Evolutionary conservation across 1,284 basidiomycete genomes (phyloP), one percentile per base, ranked within the genome.

Genomic region (Phellinidium pouzarii): DNA sequence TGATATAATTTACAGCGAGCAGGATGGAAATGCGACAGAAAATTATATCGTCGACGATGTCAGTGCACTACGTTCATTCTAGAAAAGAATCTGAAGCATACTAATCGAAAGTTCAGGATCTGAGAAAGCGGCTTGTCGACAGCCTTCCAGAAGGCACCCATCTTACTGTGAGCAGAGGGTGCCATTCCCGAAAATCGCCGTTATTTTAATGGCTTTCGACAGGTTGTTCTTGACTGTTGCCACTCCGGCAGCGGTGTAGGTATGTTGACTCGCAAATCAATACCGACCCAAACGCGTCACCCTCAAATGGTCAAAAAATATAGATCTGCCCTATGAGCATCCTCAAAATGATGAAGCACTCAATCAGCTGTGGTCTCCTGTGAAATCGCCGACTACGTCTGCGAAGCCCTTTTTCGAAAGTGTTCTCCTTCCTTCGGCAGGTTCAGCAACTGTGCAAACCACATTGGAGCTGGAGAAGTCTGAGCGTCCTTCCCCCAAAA

Each of bases 221-320:
- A 58, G 56, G 44, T 54, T 17, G 49, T 58, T 29, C 38, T 56
- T 11, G 57, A 58, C 42, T 50, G 49, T 20, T 58, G 57, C 47
- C 57, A 58, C 46, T 58, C 57, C 22, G 57, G 55, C n/a, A 49
- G 55, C 38, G 48, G 52, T 3, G 49, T 50, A 14, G 57, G 57
- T 56, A 46, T 36, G 54, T 34, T 3, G 17, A 26, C 5, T 26
- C 25, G 17, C 23, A 3, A 5, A 22, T 9, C 26, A 12, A 17
- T 23, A 46, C 44, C 19, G 8, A 25, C 3, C 17, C 19, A n/a
- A n/a, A n/a, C n/a, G n/a, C n/a, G n/a, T n/a, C n/a, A n/a, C 7
- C 31, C 7, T 23, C 4, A 31, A 34, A 25, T 37, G 20, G n/a
- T 27, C n/a, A 29, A 17, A n/a, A 2, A 8, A 12, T 25, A 36